A percentile compares a stretch with the other conserved stretches of the same genome.
Conservation (phyloP, 192 early-diverging fungal genomes). For the Cetraspora pellucida region DNA sequence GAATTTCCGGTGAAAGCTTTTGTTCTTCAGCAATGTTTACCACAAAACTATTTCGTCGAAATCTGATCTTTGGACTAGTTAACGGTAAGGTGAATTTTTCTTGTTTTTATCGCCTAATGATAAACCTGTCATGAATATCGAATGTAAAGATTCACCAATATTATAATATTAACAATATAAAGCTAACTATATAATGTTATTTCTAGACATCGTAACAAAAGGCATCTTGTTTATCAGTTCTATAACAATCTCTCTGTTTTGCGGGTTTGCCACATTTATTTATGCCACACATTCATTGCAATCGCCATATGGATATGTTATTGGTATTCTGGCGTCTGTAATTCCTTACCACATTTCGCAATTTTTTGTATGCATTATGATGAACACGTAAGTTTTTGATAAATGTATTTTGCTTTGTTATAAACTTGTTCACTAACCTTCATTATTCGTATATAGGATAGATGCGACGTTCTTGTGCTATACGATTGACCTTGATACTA, state of each 20-base stretch:
- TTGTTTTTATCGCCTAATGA: neutral
- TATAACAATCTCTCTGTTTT: slow-evolving; percentile 53
- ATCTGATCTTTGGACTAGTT: slow-evolving; percentile 66
- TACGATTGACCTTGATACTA: slow-evolving; percentile 75
- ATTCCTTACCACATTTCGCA: slow-evolving; percentile 69
- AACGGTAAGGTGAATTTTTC: slow-evolving; percentile 40
- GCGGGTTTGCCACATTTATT: slow-evolving; percentile 62
- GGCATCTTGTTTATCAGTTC: slow-evolving; percentile 64
- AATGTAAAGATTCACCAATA: too few species aligned
- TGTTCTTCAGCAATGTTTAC: slow-evolving; percentile 55
- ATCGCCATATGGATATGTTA: slow-evolving; percentile 66
- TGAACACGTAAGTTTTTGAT: slow-evolving; percentile 66
- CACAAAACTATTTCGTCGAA: slow-evolving; percentile 75
- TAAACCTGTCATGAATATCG: neutral
- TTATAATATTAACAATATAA: too few species aligned
- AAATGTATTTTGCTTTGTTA: neutral
- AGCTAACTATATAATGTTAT: neutral
- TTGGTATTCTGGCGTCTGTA: slow-evolving; percentile 59
- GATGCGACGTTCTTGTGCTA: slow-evolving; percentile 81
- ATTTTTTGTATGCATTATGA: slow-evolving; percentile 70
- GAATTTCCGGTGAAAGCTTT: slow-evolving; percentile 69
- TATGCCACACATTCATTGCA: slow-evolving; percentile 57
- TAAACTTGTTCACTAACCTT: neutral
- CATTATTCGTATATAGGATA: slow-evolving; percentile 49
- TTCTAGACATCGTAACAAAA: slow-evolving; percentile 55